Conservation (phyloP, 495 filamentous ascomycete genomes). For the Xylaria acuta region DNA sequence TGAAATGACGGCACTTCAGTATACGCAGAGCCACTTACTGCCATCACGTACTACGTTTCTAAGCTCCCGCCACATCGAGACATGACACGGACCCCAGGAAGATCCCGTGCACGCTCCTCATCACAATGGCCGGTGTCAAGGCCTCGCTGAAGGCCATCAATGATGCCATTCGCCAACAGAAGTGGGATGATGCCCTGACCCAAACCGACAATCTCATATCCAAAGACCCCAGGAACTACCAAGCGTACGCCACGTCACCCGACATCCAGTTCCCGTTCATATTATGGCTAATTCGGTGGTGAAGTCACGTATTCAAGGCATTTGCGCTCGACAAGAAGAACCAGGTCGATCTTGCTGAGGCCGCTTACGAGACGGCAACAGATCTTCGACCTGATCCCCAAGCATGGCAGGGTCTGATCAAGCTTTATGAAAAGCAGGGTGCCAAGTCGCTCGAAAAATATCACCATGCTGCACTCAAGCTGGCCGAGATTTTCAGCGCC, state of each 20-base stretch:
- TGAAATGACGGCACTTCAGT: constrained; percentile 17
- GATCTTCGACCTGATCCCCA: constrained; percentile 61
- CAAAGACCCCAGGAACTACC: constrained; percentile 79
- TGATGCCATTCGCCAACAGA: constrained; percentile 76
- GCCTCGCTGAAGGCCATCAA: constrained; percentile 83
- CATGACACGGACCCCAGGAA: constrained; percentile 17
- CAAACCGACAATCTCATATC: constrained; percentile 71
- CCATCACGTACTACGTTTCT: not conserved
- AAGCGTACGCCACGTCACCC: constrained; percentile 60
- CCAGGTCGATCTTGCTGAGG: constrained; percentile 71
- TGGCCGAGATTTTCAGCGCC: constrained; percentile 77
- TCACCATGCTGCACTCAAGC: constrained; percentile 68
- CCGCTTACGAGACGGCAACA: constrained; percentile 78
- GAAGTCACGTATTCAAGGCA: constrained; percentile 72
- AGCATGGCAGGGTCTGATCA: constrained; percentile 91
- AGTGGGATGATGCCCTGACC: constrained; percentile 74
- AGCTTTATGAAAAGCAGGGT: constrained; percentile 79
- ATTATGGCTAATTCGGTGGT: not conserved
- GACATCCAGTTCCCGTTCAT: not conserved
- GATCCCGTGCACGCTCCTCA: constrained; percentile 8
- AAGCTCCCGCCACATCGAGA: constrained; percentile 18
- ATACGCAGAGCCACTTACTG: constrained; percentile 13
- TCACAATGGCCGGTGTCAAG: constrained; percentile 66
- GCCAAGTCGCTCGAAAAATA: constrained; percentile 73
- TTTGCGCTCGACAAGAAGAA: constrained; percentile 79